Evolutionary conservation across 768 basidiomycete species (phyloP), one percentile per base, ranked within the genome.

Genomic region (Lactarius deliciosus): DNA sequence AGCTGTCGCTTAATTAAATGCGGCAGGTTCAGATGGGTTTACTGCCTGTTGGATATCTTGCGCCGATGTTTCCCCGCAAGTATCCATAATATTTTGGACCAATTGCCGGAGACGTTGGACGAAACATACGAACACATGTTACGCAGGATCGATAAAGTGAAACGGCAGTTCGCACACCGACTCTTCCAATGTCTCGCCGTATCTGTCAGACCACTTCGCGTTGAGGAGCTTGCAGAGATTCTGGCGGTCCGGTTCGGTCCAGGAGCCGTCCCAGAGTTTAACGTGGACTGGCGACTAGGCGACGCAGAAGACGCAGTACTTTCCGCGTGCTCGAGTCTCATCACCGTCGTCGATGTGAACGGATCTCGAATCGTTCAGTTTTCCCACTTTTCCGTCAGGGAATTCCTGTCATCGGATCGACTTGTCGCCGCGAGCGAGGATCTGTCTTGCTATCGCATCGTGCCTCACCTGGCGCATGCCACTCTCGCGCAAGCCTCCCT

Each of bases 381-480:
- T 38, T 5, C 64, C 3, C 64, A 65, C 30, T 57, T 65, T 32
- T 61, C 64, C 0, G 64, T 65, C 6, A 65, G 40, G 36, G 64
- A 65, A 11, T 65, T 55, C 40, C n/a, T 65, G 30, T 56, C 50
- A 15, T 65, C 64, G 6, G 11, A 18, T 7, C 59, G 64, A 8
- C 64, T 60, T 20, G 15, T 40, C 50, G 0, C 2, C 1, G 11
- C 25, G 34, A 34, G 9, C 5, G 40, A 10, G 15, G 10, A 36
- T 30, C 9, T 65, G 11, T 65, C 64, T 5, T 59, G 53, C 15
- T 60, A 32, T 32, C 40, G 36, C 10, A 47, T 65, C 30, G 28
- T 18, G 2, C 20, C 50, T 22, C 45, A n/a, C 8, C 10, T 36
- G 10, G 58, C 64, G 11, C 64, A 65, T 25, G 25, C 40, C 0